phyloP scores from a whole-genome alignment of 257 asterid species.

The Cruciata laevipes region DNA sequence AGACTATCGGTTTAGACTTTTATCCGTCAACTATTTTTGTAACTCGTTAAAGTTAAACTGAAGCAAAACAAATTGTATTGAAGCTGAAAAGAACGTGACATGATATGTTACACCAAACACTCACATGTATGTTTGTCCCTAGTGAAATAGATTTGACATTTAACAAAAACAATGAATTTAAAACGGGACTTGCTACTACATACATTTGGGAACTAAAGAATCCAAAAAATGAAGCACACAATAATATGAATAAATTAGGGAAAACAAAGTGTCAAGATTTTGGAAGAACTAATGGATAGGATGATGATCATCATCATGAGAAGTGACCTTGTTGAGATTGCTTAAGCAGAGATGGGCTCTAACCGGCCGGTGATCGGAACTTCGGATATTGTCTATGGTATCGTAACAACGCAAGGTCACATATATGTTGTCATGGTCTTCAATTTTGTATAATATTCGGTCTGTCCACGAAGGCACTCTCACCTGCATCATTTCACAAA shows the following conservation, averaged over 20 bases:
- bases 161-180: too few relatives aligned
- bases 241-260: background rate
- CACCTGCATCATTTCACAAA: conserved; percentile 26
- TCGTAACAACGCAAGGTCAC: conserved; percentile 54
- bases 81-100: too few relatives aligned
- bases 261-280: background rate
- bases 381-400: conserved; percentile 37
- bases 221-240: background rate
- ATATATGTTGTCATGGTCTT: conserved; percentile 28
- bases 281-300: background rate
- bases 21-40: too few relatives aligned
- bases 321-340: conserved; percentile 12
- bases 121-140: too few relatives aligned
- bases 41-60: too few relatives aligned
- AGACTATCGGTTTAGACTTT: too few relatives aligned
- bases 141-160: too few relatives aligned
- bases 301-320: background rate
- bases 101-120: too few relatives aligned
- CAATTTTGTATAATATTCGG: conserved; percentile 57
- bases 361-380: conserved; percentile 73
- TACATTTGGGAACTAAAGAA: background rate
- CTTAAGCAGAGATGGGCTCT: conserved; percentile 63
- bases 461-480: conserved; percentile 86
- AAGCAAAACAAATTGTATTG: too few relatives aligned
- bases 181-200: too few relatives aligned